Conservation (phyloP, 495 filamentous ascomycete species). For the Aspergillus bridgeri region DNA sequence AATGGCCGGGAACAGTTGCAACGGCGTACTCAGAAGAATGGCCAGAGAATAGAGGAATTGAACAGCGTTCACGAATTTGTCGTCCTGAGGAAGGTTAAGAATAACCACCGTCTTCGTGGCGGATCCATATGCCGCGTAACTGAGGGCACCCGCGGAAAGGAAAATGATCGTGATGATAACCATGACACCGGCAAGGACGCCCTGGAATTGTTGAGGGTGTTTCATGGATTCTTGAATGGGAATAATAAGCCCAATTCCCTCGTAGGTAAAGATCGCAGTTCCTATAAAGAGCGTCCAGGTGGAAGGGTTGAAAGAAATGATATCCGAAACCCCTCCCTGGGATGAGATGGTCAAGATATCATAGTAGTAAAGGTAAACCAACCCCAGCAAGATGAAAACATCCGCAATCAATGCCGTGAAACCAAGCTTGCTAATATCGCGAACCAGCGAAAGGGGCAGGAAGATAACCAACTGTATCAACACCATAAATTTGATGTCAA, state of each 20-base stretch:
- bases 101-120: constrained; percentile 93
- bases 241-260: constrained; percentile 97
- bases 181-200: constrained; percentile 85
- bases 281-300: constrained; percentile 97
- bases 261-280: constrained; percentile 98
- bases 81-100: constrained; percentile 92
- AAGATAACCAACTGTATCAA: constrained; percentile 92
- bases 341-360: constrained; percentile 78
- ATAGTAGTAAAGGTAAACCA: constrained; percentile 94
- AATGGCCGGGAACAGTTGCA: constrained; percentile 97
- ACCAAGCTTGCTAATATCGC: constrained; percentile 92
- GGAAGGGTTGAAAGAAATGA: constrained; percentile 78
- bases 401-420: constrained; percentile 90
- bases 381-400: constrained; percentile 85
- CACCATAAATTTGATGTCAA: constrained; percentile 85
- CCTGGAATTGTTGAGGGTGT: constrained; percentile 80
- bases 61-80: constrained; percentile 90
- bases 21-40: constrained; percentile 86
- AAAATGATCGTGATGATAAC: constrained; percentile 90
- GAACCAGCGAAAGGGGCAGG: constrained; percentile 84
- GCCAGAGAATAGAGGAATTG: constrained; percentile 95
- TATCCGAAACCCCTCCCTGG: constrained; percentile 76
- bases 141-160: constrained; percentile 83
- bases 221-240: constrained; percentile 98
- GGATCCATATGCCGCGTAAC: constrained; percentile 94